Conservation (phyloP, 257 asterid species). For the Nicotiana paniculata region DNA sequence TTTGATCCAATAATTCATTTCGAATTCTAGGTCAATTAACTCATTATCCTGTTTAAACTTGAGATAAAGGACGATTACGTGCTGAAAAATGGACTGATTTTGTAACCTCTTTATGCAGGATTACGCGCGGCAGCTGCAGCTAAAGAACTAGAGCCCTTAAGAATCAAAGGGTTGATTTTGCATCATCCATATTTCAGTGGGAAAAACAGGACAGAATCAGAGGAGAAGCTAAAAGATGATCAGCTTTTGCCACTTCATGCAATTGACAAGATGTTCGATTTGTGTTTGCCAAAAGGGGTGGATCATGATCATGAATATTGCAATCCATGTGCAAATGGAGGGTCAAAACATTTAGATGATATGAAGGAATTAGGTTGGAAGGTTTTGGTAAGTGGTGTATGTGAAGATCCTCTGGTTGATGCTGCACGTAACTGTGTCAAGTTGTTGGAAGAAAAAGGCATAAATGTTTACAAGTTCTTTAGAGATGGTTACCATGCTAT, state of each 20-base stretch:
- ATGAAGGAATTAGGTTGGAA: constrained; percentile 10
- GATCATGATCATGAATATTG: constrained; percentile 27
- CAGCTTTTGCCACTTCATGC: constrained; percentile 10
- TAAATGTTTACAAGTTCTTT: constrained; percentile 11
- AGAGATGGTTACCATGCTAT: constrained; percentile 40
- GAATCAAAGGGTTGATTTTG: constrained; percentile 22
- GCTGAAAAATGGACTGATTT: background rate
- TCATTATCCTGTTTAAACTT: too few species aligned
- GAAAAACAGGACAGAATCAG: constrained; percentile 18
- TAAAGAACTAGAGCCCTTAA: background rate
- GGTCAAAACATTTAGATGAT: constrained; percentile 15
- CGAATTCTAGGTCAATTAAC: too few species aligned
- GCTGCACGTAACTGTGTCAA: constrained; percentile 21
- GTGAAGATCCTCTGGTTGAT: constrained; percentile 26
- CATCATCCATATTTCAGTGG: constrained; percentile 32
- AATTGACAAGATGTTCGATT: constrained; percentile 18
- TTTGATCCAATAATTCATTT: too few species aligned
- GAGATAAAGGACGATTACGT: too few species aligned
- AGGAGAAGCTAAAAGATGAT: constrained; percentile 12
- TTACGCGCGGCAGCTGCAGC: background rate
- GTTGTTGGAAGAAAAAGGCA: constrained; percentile 30
- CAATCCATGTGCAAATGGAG: constrained; percentile 22
- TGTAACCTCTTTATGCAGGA: background rate
- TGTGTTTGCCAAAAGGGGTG: constrained; percentile 17
- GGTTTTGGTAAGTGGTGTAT: constrained; percentile 16